Percentiles rank a stretch among this genome's conserved stretches.
These are phyloP conservation scores for Beauveria scarabaeidicola DNA, from an alignment of 2,329 filamentous ascomycete genomes.

Conservation along the genomic window DNA sequence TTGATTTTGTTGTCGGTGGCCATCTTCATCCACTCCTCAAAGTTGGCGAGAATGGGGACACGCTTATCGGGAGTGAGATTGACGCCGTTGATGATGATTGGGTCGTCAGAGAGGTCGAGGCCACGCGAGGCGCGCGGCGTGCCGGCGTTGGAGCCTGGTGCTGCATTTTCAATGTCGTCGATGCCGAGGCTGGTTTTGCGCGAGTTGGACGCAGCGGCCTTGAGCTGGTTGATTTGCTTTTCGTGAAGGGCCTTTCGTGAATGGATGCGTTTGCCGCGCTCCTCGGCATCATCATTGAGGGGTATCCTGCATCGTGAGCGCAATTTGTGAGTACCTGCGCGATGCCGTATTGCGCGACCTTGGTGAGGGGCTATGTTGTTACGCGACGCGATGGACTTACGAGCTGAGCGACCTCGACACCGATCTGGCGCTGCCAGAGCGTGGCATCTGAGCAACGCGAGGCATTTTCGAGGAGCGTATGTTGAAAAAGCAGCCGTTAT, in stretches of 20 bases:
- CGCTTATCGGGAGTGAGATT: conserved; percentile 93
- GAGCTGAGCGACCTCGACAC: conserved; percentile 33
- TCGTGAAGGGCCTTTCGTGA: conserved; percentile 83
- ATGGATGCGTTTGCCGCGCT: conserved; percentile 81
- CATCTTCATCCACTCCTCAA: conserved; percentile 99
- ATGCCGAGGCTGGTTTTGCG: conserved; percentile 55
- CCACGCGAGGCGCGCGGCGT: conserved; percentile 37
- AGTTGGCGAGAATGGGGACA: conserved; percentile 91
- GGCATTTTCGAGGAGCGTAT: conserved; percentile 36
- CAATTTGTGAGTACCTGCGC: background rate
- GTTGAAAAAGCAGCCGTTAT: background rate
- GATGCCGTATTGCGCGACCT: conserved; percentile 9
- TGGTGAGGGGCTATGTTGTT: conserved; percentile 14
- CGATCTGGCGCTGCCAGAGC: conserved; percentile 36
- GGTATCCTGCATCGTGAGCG: conserved; percentile 57
- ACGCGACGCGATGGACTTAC: conserved; percentile 8
- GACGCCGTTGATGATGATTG: conserved; percentile 59
- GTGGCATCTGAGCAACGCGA: conserved; percentile 48
- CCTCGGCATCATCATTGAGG: conserved; percentile 87
- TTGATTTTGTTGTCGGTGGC: conserved; percentile 99
- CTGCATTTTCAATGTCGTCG: conserved; percentile 49
- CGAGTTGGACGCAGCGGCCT: conserved; percentile 56
- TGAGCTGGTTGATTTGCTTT: conserved; percentile 85
- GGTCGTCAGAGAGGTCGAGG: conserved; percentile 44
- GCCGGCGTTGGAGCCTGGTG: conserved; percentile 44